Evolutionary conservation across 495 filamentous ascomycete genomes (phyloP).

Genomic region (Pyrenula massariospora): DNA sequence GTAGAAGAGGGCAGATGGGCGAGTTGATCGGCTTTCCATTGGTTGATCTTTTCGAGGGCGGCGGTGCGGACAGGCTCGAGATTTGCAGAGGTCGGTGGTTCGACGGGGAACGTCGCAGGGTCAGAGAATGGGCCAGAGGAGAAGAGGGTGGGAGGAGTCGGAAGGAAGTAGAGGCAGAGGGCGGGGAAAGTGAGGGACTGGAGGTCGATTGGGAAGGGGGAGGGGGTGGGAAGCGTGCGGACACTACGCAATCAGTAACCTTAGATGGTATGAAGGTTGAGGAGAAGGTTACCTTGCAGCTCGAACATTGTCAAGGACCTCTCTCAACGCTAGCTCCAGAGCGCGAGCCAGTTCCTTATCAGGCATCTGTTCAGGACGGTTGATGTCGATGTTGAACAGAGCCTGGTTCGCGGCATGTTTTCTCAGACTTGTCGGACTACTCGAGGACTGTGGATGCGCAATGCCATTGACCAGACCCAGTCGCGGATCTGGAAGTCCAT

Average conservation of each 20-base stretch:
- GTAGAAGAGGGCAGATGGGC: conserved; percentile 1
- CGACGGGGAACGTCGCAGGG: conserved; percentile 60
- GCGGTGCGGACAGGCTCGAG: conserved; percentile 55
- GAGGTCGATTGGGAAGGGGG: conserved; percentile 74
- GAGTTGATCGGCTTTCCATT: conserved; percentile 40
- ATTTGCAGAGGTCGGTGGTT: conserved; percentile 53
- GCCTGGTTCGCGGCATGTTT: conserved; percentile 25
- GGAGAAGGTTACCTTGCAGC: conserved; percentile 56
- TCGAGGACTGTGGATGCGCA: conserved; percentile 3
- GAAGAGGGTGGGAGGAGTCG: conserved; percentile 65
- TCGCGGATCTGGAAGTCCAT: conserved; percentile 48
- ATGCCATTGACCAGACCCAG: conserved; percentile 19
- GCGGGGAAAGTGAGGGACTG: conserved; percentile 70
- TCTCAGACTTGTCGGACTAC: conserved; percentile 10
- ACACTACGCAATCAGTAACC: conserved; percentile 11
- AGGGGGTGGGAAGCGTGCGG: conserved; percentile 27
- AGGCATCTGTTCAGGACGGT: conserved; percentile 43
- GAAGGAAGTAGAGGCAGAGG: conserved; percentile 67
- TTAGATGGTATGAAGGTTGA: conserved; percentile 3
- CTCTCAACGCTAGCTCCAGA: conserved; percentile 72
- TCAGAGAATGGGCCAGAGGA: conserved; percentile 55
- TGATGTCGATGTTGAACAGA: conserved; percentile 44
- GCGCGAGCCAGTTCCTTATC: conserved; percentile 63
- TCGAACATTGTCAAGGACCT: conserved; percentile 65
- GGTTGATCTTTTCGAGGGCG: conserved; percentile 51